These are phyloP conservation scores for Thielaviopsis populi DNA, from an alignment of 2,329 filamentous ascomycete species.

Conservation along the genomic window DNA sequence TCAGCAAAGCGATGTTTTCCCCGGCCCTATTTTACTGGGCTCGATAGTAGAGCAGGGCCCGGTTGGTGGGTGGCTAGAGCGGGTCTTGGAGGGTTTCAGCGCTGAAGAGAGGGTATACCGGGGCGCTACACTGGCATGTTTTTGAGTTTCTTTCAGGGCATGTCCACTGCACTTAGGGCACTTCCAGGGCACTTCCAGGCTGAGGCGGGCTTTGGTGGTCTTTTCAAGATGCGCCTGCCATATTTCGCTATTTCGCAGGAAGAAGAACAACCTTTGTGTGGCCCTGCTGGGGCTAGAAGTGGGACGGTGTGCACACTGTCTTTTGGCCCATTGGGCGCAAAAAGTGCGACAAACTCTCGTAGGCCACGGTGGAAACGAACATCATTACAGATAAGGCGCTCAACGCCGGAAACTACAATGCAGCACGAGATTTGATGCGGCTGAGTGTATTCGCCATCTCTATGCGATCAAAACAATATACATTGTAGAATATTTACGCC, in stretches of 20 bases:
- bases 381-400: neutral
- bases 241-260: conserved; percentile 1
- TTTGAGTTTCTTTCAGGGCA: neutral
- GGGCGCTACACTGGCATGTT: neutral
- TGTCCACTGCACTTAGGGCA: too few relatives aligned
- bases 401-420: neutral
- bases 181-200: neutral
- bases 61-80: conserved; percentile 2
- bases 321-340: conserved; percentile 17
- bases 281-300: conserved; percentile 11
- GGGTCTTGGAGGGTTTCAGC: neutral
- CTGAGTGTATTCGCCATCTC: neutral
- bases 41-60: neutral
- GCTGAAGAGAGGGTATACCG: neutral
- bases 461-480: conserved; percentile 8
- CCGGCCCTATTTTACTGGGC: neutral
- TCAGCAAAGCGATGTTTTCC: conserved; percentile 3
- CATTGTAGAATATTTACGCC: neutral
- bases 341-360: conserved; percentile 16
- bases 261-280: conserved; percentile 16
- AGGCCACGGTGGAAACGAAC: neutral
- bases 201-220: neutral
- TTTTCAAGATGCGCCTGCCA: conserved; percentile 12
- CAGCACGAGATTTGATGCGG: neutral
- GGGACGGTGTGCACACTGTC: conserved; percentile 14